phyloP scores from a whole-genome alignment of 441 rosid species.

The Syzygium malaccense region DNA sequence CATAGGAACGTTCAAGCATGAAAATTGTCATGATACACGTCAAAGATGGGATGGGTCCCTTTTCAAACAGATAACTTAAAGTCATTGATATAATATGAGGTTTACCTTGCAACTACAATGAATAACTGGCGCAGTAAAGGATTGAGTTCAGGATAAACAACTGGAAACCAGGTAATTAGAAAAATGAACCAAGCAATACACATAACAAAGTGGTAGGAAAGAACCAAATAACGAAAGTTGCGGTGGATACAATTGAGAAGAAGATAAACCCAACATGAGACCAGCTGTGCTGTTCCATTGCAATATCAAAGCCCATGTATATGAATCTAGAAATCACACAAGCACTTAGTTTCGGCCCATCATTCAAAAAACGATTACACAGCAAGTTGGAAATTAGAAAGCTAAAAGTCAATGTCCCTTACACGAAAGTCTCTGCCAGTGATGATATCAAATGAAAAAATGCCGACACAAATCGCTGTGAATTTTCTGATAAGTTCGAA shows the following conservation, averaged over 20 bases:
- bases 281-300: slow-evolving; percentile 99
- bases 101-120: slow-evolving; percentile 83
- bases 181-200: neutral
- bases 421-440: slow-evolving; percentile 96
- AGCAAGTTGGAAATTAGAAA: slow-evolving; percentile 7
- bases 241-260: slow-evolving; percentile 96
- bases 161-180: neutral
- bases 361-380: neutral
- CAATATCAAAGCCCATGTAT: slow-evolving; percentile 99
- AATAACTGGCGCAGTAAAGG: slow-evolving; percentile 47
- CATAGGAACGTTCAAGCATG: neutral
- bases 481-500: slow-evolving; percentile 90
- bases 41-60: neutral
- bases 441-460: slow-evolving; percentile 98
- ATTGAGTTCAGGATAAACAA: slow-evolving; percentile 42
- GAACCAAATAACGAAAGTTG: neutral
- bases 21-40: neutral
- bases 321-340: slow-evolving; percentile 64
- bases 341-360: neutral
- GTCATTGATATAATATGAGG: neutral
- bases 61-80: neutral
- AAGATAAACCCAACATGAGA: slow-evolving; percentile 92
- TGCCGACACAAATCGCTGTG: slow-evolving; percentile 88
- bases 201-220: neutral
- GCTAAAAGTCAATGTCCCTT: slow-evolving; percentile 14